phyloP scores from a whole-genome alignment of 305 asterid species.

The Solanum aculeatissimum region DNA sequence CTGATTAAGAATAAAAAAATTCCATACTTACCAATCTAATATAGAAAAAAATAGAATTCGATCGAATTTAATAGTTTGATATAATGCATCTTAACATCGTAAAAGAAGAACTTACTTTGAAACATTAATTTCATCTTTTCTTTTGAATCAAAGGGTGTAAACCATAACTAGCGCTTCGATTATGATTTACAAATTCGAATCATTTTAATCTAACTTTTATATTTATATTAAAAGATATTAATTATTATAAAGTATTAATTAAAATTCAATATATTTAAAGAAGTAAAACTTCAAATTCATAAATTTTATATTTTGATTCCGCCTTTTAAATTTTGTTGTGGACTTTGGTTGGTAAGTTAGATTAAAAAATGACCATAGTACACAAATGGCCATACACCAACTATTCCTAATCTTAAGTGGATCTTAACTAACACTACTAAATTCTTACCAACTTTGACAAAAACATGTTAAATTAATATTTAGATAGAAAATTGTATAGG shows the following conservation, averaged over 20 bases:
- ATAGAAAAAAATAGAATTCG: too few relatives aligned
- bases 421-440: neutral
- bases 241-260: neutral
- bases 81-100: too few relatives aligned
- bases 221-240: too few relatives aligned
- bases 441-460: neutral
- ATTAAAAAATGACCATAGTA: neutral
- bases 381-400: neutral
- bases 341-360: neutral
- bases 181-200: too few relatives aligned
- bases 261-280: neutral
- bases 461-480: neutral
- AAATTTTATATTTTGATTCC: neutral
- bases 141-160: too few relatives aligned
- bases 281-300: neutral
- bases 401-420: neutral
- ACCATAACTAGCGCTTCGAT: too few relatives aligned
- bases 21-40: too few relatives aligned
- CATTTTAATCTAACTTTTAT: too few relatives aligned
- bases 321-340: neutral
- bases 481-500: accelerated
- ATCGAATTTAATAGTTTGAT: too few relatives aligned
- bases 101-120: too few relatives aligned
- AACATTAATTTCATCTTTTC: too few relatives aligned
- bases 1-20: too few relatives aligned